Percentiles rank a stretch among this genome's conserved stretches.
These are phyloP conservation scores for Ceratobasidium sp. DNA, from an alignment of 1,284 basidiomycete genomes.

Conservation along the genomic window DNA sequence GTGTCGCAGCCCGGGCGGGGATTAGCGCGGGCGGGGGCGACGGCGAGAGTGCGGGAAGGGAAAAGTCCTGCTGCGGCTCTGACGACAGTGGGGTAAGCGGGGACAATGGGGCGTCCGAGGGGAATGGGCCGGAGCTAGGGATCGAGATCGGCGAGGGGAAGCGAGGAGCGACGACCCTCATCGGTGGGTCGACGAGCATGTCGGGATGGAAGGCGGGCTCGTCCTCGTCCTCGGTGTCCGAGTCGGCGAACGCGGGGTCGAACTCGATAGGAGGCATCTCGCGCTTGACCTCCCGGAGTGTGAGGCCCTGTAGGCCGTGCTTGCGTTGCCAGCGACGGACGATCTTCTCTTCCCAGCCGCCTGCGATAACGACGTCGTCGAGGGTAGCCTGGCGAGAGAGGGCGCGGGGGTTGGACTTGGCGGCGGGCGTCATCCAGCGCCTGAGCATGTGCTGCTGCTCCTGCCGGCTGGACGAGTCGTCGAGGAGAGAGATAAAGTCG, in stretches of 20 bases:
- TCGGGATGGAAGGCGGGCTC: constrained; percentile 14
- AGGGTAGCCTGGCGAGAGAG: constrained; percentile 38
- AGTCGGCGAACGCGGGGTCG: constrained; percentile 39
- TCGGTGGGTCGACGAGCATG: constrained; percentile 24
- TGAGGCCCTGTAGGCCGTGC: constrained; percentile 19
- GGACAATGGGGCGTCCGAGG: constrained; percentile 22
- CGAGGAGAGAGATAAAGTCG: constrained; percentile 20
- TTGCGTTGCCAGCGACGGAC: constrained; percentile 37
- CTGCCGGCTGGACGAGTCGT: constrained; percentile 15
- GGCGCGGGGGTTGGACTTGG: constrained; percentile 28
- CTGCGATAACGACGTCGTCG: constrained; percentile 22
- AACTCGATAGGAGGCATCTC: constrained; percentile 41
- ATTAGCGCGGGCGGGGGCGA: neutral
- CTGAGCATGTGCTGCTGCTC: constrained; percentile 29
- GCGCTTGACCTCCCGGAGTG: constrained; percentile 36
- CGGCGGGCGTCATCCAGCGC: constrained; percentile 34
- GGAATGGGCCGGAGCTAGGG: constrained; percentile 16
- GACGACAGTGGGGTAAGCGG: constrained; percentile 35
- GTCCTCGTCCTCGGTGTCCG: constrained; percentile 39
- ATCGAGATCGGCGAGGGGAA: constrained; percentile 34
- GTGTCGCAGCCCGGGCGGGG: neutral
- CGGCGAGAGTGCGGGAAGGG: neutral
- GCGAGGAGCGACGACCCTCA: constrained; percentile 12
- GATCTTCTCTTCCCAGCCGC: constrained; percentile 39
- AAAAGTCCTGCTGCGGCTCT: neutral